Percentiles rank a stretch among this genome's conserved stretches.
These are phyloP conservation scores for Sclerospora graminicola DNA, from an alignment of 352 stramenopile species.

Conservation along the genomic window DNA sequence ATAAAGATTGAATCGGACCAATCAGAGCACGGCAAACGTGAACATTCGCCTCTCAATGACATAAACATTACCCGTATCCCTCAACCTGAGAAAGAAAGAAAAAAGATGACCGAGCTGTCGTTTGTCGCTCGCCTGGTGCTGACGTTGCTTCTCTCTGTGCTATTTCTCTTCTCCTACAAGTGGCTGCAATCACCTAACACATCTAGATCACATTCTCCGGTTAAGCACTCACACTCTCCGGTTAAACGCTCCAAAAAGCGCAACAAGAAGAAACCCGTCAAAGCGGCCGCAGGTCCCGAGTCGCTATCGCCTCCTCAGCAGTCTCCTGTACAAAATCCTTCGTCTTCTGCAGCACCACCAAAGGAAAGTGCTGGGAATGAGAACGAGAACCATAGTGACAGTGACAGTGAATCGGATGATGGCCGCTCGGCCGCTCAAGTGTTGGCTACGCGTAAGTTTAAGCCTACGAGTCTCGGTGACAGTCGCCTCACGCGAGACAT, in stretches of 20 bases:
- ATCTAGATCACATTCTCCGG: background rate
- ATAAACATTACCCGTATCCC: background rate
- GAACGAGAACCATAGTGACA: constrained; percentile 17
- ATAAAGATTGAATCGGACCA: too few relatives aligned
- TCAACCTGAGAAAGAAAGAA: too few relatives aligned
- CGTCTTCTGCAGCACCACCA: constrained; percentile 1
- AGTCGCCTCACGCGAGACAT: constrained; percentile 10
- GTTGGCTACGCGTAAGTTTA: constrained; percentile 49
- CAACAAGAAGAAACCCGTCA: constrained; percentile 44
- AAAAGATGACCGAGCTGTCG: constrained; percentile 25
- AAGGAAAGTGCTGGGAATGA: background rate
- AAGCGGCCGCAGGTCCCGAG: constrained; percentile 8
- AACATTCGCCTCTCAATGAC: background rate
- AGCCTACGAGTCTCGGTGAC: constrained; percentile 42
- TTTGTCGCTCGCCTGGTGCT: constrained; percentile 25
- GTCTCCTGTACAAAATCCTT: constrained; percentile 1
- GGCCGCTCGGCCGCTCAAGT: constrained; percentile 50
- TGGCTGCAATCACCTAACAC: constrained; percentile 13
- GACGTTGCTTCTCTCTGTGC: constrained; percentile 30
- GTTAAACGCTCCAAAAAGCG: constrained; percentile 25
- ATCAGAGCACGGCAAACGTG: too few relatives aligned
- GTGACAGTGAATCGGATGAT: constrained; percentile 48
- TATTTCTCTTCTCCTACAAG: constrained; percentile 32
- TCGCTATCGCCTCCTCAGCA: constrained; percentile 3
- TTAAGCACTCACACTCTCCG: background rate